phyloP scores from a whole-genome alignment of 768 basidiomycete species.

The Leccinum variicolor region DNA sequence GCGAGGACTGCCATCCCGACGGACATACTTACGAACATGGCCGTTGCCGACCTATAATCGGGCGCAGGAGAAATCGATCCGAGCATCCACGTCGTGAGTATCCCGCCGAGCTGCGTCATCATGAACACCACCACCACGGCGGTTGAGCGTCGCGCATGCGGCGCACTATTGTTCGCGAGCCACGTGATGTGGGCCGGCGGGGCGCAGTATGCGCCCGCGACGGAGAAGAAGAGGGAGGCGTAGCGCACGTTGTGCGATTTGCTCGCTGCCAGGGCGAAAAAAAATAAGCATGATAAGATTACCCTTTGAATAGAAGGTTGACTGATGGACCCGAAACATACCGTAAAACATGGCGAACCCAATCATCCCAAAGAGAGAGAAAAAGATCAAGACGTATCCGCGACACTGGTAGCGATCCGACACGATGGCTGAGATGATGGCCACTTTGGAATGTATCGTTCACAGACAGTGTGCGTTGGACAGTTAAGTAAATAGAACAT shows the following conservation, averaged over 20 bases:
- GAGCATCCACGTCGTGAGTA: not conserved
- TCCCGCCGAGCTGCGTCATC: not conserved
- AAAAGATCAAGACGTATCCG: not conserved
- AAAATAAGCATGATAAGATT: not conserved
- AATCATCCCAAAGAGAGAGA: not conserved
- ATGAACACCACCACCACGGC: not conserved
- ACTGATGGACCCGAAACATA: not conserved
- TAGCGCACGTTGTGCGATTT: not conserved
- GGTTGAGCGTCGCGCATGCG: not conserved
- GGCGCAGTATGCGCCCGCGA: not conserved
- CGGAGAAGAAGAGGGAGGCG: not conserved
- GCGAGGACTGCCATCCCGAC: not conserved
- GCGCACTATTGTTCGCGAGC: not conserved
- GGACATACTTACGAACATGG: not conserved
- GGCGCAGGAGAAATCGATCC: not conserved
- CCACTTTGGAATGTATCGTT: no score
- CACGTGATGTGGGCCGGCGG: not conserved
- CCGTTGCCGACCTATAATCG: not conserved
- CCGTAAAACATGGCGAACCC: not conserved
- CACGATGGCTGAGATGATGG: not conserved
- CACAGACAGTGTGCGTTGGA: no score
- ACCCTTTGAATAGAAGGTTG: not conserved
- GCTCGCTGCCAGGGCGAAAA: not conserved
- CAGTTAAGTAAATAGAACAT: no score
- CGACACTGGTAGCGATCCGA: not conserved